These are phyloP conservation scores for Russula ochroleuca DNA, from an alignment of 768 basidiomycete genomes.

Conservation along the genomic window DNA sequence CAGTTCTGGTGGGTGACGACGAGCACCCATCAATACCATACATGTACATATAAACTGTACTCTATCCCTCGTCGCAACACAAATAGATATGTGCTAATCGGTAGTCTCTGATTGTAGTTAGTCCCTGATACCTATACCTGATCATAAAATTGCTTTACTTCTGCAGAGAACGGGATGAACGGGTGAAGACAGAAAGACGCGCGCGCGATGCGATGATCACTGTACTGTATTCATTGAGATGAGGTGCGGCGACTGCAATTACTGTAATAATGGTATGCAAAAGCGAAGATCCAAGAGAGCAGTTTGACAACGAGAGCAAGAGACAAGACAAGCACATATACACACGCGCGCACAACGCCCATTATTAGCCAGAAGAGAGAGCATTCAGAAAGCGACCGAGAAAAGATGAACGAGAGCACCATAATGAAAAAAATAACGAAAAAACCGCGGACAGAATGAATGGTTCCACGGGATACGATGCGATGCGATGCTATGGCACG, in stretches of 20 bases:
- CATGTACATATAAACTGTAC: background rate
- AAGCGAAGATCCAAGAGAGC: background rate
- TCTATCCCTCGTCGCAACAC: background rate
- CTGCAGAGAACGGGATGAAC: background rate
- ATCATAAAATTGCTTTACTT: background rate
- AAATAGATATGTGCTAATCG: background rate
- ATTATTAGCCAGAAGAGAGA: background rate
- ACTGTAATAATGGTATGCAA: background rate
- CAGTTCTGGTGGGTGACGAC: background rate
- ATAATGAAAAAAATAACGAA: background rate
- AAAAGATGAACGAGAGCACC: background rate
- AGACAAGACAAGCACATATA: background rate
- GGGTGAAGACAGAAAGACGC: background rate
- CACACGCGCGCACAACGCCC: background rate
- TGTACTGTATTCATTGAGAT: background rate
- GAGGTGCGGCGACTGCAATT: background rate
- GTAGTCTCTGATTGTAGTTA: too few relatives aligned
- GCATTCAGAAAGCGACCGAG: background rate
- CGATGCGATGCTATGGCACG: background rate
- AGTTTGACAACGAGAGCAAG: background rate
- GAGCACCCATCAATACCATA: background rate
- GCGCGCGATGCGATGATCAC: background rate
- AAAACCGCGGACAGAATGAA: background rate
- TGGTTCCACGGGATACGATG: background rate
- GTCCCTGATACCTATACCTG: too few relatives aligned